phyloP scores from a whole-genome alignment of 768 basidiomycete species.

The Hygrophorus pudorinus region DNA sequence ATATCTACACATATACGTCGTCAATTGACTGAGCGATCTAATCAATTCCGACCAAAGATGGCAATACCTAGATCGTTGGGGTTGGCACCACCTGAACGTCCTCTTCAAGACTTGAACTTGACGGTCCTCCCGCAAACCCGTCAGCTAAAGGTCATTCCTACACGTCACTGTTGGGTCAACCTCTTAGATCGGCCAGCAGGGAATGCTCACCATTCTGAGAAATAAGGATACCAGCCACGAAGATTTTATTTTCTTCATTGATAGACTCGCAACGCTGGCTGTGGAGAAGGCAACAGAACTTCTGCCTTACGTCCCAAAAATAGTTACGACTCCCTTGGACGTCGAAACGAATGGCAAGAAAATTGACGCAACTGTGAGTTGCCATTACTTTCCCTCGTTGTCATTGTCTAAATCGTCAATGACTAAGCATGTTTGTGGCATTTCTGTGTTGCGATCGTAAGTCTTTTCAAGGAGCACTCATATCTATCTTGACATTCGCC shows the following conservation, averaged over 20 bases:
- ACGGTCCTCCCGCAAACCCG: slow-evolving; percentile 67
- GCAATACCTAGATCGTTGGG: slow-evolving; percentile 40
- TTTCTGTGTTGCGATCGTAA: slow-evolving; percentile 82
- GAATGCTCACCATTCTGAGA: slow-evolving; percentile 82
- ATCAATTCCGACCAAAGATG: slow-evolving; percentile 64
- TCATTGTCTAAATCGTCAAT: not conserved
- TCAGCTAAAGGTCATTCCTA: slow-evolving; percentile 55
- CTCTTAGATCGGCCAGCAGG: slow-evolving; percentile 32
- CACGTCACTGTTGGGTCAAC: not conserved
- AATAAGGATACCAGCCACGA: slow-evolving; percentile 60
- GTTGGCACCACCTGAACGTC: slow-evolving; percentile 27
- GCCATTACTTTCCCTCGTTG: not conserved
- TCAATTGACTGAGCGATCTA: slow-evolving; percentile 71
- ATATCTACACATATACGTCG: slow-evolving; percentile 85
- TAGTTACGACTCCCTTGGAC: slow-evolving; percentile 60
- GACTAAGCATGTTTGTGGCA: slow-evolving; percentile 67
- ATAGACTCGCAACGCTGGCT: slow-evolving; percentile 75
- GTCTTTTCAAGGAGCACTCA: slow-evolving; percentile 18
- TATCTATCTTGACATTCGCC: slow-evolving; percentile 4
- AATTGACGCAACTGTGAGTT: slow-evolving; percentile 46
- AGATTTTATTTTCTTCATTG: slow-evolving; percentile 90
- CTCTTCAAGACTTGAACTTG: slow-evolving; percentile 40
- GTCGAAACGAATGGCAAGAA: slow-evolving; percentile 48
- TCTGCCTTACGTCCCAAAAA: slow-evolving; percentile 59
- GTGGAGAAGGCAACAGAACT: slow-evolving; percentile 78